Evolutionary conservation across 139 green algal species (phyloP).

Genomic region (Asterochloris sp.): DNA sequence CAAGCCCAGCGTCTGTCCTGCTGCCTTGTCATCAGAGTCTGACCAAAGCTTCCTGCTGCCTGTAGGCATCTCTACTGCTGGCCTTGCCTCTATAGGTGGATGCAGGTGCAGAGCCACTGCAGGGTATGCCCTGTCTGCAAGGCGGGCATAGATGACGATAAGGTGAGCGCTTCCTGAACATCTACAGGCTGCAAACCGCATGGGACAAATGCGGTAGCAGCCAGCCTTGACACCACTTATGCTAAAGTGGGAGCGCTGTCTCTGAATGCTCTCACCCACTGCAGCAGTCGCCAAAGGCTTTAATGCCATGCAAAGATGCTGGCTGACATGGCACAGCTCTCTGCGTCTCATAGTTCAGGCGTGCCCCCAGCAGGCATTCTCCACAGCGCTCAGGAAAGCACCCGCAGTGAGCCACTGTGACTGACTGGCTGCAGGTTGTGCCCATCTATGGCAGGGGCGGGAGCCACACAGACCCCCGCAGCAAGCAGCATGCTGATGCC

Average conservation of each 20-base stretch:
- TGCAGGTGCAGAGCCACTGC: slow-evolving; percentile 66
- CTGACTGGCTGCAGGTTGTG: slow-evolving; percentile 47
- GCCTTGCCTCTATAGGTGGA: slow-evolving; percentile 91
- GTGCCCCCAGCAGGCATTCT: too few species aligned
- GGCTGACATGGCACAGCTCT: too few species aligned
- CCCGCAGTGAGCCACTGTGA: not conserved
- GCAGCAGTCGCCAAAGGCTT: not conserved
- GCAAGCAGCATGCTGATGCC: slow-evolving; percentile 13
- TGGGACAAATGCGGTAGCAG: not conserved
- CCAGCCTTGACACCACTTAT: not conserved
- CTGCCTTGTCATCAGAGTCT: too few species aligned
- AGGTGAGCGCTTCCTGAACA: slow-evolving; percentile 40
- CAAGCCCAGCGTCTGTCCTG: too few species aligned
- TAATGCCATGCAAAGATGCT: not conserved
- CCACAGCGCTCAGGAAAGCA: too few species aligned
- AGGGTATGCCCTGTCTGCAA: slow-evolving; percentile 91
- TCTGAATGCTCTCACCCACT: not conserved
- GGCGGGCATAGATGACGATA: slow-evolving; percentile 75
- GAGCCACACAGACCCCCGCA: slow-evolving; percentile 50
- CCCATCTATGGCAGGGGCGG: slow-evolving; percentile 81
- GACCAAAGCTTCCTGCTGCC: too few species aligned
- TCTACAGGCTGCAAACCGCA: not conserved
- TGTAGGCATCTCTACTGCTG: slow-evolving; percentile 94
- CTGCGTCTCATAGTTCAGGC: too few species aligned
- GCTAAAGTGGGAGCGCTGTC: too few species aligned